Conservation (phyloP, 1,139 yeast species). For the Pneumocystis carinii region DNA sequence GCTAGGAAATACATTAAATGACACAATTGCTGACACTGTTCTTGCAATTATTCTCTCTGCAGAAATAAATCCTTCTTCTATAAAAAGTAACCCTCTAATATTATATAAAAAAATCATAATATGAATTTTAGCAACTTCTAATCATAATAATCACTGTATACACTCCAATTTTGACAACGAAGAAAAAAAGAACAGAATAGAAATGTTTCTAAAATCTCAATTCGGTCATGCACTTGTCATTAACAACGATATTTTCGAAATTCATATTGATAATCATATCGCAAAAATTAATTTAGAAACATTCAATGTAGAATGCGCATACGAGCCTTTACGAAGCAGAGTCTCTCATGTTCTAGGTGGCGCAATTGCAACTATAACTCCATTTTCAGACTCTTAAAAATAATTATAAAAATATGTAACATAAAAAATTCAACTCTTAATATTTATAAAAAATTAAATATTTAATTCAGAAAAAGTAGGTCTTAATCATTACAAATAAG, state of each 20-base stretch:
- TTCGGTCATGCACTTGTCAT: constrained; percentile 61
- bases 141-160: constrained; percentile 15
- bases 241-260: constrained; percentile 30
- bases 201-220: constrained; percentile 58
- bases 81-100: constrained; percentile 55
- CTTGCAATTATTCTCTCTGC: constrained; percentile 80
- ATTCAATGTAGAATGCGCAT: constrained; percentile 58
- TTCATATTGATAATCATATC: constrained; percentile 54
- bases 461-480: too few species aligned
- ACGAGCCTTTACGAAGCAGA: constrained; percentile 66
- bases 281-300: constrained; percentile 55
- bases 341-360: constrained; percentile 66
- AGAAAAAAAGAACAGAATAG: constrained; percentile 48
- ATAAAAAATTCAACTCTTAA: neutral
- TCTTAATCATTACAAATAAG: too few species aligned
- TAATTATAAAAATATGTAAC: constrained; percentile 7
- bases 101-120: constrained; percentile 33
- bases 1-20: constrained; percentile 82
- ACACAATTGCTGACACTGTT: constrained; percentile 86
- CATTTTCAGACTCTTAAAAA: constrained; percentile 31
- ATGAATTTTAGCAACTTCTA: constrained; percentile 8
- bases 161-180: constrained; percentile 20
- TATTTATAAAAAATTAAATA: neutral
- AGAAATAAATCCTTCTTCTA: constrained; percentile 90
- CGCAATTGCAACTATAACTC: constrained; percentile 72